phyloP scores from a whole-genome alignment of 331 rosid genomes.

The Quercus tomentella region DNA sequence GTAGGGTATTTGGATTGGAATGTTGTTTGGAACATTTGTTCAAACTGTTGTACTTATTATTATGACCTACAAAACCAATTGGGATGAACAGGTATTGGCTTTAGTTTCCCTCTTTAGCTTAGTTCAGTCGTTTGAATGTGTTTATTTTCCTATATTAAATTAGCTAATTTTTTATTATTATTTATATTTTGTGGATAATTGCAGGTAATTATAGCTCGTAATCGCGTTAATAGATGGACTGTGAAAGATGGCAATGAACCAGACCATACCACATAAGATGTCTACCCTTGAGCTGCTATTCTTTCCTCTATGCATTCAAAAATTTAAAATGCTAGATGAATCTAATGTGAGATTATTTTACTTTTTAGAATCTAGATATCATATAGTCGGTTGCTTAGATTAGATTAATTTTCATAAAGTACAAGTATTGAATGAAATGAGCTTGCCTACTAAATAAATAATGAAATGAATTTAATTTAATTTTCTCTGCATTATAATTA shows the following conservation, averaged over 20 bases:
- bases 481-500: too few relatives aligned
- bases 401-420: not conserved
- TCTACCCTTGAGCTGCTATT: not conserved
- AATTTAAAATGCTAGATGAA: not conserved
- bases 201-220: slow-evolving; percentile 17
- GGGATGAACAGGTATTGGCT: slow-evolving; percentile 17
- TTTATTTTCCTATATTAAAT: not conserved
- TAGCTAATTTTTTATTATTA: not conserved
- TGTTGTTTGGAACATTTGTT: slow-evolving; percentile 18
- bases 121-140: too few relatives aligned
- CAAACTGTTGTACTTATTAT: slow-evolving; percentile 14
- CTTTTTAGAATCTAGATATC: not conserved
- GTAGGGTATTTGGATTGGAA: slow-evolving; percentile 31
- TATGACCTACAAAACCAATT: slow-evolving; percentile 18
- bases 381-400: not conserved
- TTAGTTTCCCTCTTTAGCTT: too few relatives aligned
- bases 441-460: too few relatives aligned
- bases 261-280: not conserved
- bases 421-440: too few relatives aligned
- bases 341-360: not conserved
- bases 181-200: not conserved
- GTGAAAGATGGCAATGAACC: not conserved
- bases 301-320: not conserved
- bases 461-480: too few relatives aligned
- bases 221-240: slow-evolving; percentile 12